A percentile compares a stretch with the other conserved stretches of the same genome.
phyloP scores from a whole-genome alignment of 129 eudicot species.

The Lonicera japonica region DNA sequence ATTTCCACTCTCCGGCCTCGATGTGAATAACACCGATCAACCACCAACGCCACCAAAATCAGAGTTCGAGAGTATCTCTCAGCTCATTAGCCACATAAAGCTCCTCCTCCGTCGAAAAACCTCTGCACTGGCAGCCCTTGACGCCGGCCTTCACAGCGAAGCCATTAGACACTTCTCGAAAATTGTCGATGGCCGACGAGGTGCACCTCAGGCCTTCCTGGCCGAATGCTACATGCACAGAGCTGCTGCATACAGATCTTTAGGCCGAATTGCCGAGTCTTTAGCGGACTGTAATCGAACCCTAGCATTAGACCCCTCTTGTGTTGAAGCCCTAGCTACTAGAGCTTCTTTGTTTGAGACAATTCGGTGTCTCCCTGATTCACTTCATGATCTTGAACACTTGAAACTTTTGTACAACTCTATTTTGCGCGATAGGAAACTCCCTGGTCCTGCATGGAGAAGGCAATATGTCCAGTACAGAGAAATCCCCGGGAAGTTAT shows the following conservation, averaged over 20 bases:
- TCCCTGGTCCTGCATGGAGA: conserved; percentile 91
- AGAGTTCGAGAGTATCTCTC: conserved; percentile 59
- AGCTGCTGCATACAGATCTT: conserved; percentile 57
- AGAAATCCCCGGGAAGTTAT: conserved; percentile 76
- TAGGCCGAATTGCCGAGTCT: conserved; percentile 73
- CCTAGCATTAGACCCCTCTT: conserved; percentile 68
- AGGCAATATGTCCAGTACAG: conserved; percentile 62
- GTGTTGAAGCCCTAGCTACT: conserved; percentile 58
- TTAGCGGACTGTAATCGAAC: conserved; percentile 85
- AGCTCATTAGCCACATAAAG: conserved; percentile 75
- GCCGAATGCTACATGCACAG: conserved; percentile 90
- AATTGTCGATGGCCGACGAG: conserved; percentile 82
- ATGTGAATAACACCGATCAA: conserved; percentile 26
- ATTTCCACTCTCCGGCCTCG: conserved; percentile 40
- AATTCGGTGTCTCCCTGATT: conserved; percentile 68
- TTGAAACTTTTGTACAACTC: conserved; percentile 72
- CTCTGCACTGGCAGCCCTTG: conserved; percentile 87
- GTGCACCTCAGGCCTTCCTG: conserved; percentile 82
- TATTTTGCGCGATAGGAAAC: conserved; percentile 61
- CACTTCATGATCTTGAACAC: conserved; percentile 92
- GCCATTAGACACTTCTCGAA: conserved; percentile 89
- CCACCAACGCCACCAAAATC: conserved; percentile 53
- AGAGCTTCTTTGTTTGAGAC: conserved; percentile 77
- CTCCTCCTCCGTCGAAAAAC: conserved; percentile 87
- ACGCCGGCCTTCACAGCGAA: conserved; percentile 80